Evolutionary conservation across 1,284 basidiomycete genomes (phyloP), one percentile per base, ranked within the genome.

Genomic region (Gomphus bonarii): DNA sequence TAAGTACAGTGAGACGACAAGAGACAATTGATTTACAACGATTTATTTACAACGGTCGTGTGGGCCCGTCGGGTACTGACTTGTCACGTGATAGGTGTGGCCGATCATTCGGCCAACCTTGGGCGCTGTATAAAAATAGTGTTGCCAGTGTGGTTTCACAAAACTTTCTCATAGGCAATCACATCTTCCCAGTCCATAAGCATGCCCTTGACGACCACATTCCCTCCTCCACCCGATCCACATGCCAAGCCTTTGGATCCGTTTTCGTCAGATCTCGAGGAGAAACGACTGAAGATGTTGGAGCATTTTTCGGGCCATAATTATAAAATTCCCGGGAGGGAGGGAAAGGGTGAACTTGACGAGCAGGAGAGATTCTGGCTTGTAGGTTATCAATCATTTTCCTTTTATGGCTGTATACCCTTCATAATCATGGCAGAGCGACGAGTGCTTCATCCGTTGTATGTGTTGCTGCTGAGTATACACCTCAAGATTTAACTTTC

Each of bases 281-380:
- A 69, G 55, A 73, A 80, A 68, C 79, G 80, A 61, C 68, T 78
- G 25, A 70, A 73, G 44, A 80, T 89, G 11, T 70, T 84, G 46
- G 71, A 69, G 9, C 80, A 88, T 66, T 88, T 89, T 63, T 64
- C 75, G 6, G 66, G 68, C 20, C 63, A 72, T 0, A 73, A 71
- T 2, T 88, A 87, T 65, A 66, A 64, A 11, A 65, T 88, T 42
- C 79, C 83, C 9, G 73, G 70, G 12, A 66, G 72, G 63, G 74
- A 76, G 47, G 73, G 76, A 47, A 73, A 79, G 7, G 76, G 74
- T 11, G 67, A 71, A 50, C 69, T 88, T 50, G 73, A 62, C 48
- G 85, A 87, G 48, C 75, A 74, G 48, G 87, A 90, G 66, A 80
- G 81, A 68, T 87, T 86, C 67, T 90, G 87, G 85, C 72, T 90